Conservation (phyloP, 2,329 filamentous ascomycete species). For the Aspergillus niger region DNA sequence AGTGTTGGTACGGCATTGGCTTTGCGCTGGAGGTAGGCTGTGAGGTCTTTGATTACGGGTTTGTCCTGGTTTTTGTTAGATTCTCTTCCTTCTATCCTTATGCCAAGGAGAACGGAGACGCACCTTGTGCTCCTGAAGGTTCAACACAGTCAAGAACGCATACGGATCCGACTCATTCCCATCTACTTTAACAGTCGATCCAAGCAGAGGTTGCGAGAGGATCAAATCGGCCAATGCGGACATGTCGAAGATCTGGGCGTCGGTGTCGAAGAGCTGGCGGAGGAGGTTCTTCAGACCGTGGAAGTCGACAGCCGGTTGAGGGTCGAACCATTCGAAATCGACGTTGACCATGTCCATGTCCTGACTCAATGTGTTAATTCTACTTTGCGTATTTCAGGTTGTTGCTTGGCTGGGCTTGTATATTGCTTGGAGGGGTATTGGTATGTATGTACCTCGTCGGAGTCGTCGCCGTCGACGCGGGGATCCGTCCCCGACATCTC, state of each 20-base stretch:
- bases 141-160: constrained; percentile 86
- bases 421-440: not conserved
- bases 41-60: constrained; percentile 69
- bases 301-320: constrained; percentile 84
- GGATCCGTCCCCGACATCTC: constrained; percentile 47
- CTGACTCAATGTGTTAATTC: constrained; percentile 32
- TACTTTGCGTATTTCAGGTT: not conserved
- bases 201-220: constrained; percentile 80
- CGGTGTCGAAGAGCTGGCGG: constrained; percentile 88
- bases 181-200: constrained; percentile 96
- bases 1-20: constrained; percentile 57
- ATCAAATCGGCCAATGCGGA: constrained; percentile 85
- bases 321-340: constrained; percentile 99
- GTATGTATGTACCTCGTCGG: constrained; percentile 39
- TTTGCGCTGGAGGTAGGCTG: constrained; percentile 67
- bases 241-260: constrained; percentile 81
- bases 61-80: constrained; percentile 55
- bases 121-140: constrained; percentile 72
- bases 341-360: constrained; percentile 91
- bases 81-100: too few species aligned
- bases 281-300: constrained; percentile 89
- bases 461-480: constrained; percentile 39
- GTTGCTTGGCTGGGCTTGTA: not conserved
- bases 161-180: constrained; percentile 91
- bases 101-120: not conserved